Base-by-base conservation (phyloP, 2,329 filamentous ascomycete species). In the Ophiostoma sp. region DNA sequence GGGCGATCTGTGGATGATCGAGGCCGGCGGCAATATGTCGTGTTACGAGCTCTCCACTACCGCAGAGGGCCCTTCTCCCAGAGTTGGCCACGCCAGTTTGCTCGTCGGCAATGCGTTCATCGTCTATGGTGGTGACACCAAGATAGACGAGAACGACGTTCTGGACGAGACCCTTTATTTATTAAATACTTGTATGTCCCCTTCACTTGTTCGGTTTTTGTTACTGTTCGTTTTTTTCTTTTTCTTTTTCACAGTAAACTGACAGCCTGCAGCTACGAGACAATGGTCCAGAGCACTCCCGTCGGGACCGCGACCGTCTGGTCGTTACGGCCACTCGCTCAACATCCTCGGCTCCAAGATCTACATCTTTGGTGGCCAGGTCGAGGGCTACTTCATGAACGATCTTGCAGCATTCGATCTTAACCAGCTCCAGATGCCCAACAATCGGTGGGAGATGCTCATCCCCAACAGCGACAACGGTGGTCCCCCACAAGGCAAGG, bases 91-190 rank as follows among this genome's bases (percentile, higher is more conserved):
- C 83, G 88, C 95, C 25, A 97, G 95, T 85, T 85, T 99, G 79
- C 87, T 99, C 19, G 96, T 99, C 71, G 97, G 97, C 73, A 99
- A 99, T 82, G 96, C 96, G 0, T 99, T 98, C 81, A 99, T 99
- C 78, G 96, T 99, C 15, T 99, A 98, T 80, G 97, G 96, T 69
- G 96, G 96, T 80, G 97, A 99, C 82, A 99, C 96, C 70, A 99
- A 99, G 83, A 92, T 97, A 80, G 94, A 98, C 72, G 96, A 98
- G 79, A 89, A 90, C 42, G 96, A 99, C 82, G 87, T 93, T 68
- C 85, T 99, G 73, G 96, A 99, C 79, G 95, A 99, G 83, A 98
- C 96, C 0, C 85, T 99, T 15, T 99, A 99, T 82, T 88, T 99
- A 69, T 87, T 99, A 70, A 99, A 99, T 83, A 99, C 96, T 69